These are phyloP conservation scores for Malus asiatica DNA, from an alignment of 306 rosid species.

Conservation along the genomic window DNA sequence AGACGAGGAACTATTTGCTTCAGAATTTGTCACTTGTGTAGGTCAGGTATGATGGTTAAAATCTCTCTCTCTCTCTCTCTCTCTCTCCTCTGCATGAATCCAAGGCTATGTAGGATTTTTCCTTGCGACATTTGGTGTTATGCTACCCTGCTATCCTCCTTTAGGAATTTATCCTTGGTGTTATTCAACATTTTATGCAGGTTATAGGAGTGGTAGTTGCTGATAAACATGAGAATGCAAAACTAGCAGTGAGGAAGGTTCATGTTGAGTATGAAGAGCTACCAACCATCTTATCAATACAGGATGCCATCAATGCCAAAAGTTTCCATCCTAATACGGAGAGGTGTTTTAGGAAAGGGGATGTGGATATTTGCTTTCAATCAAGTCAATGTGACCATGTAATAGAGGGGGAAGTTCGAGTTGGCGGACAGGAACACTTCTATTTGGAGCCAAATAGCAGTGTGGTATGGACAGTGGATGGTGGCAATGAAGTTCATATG, in stretches of 20 bases:
- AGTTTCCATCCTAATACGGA: constrained; percentile 76
- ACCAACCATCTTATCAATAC: constrained; percentile 71
- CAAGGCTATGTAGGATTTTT: not conserved
- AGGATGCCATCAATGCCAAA: constrained; percentile 71
- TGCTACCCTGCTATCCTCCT: not conserved
- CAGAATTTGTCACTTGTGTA: constrained; percentile 71
- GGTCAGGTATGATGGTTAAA: constrained; percentile 70
- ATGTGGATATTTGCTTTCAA: constrained; percentile 72
- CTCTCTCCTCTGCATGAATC: not conserved
- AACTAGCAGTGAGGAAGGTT: constrained; percentile 65
- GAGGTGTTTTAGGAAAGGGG: constrained; percentile 62
- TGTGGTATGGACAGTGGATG: constrained; percentile 79
- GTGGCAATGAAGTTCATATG: constrained; percentile 96
- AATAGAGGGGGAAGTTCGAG: constrained; percentile 76
- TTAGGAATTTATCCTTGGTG: not conserved
- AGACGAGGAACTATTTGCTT: constrained; percentile 86
- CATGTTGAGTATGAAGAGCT: constrained; percentile 72
- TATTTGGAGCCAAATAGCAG: constrained; percentile 86
- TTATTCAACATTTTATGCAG: constrained; percentile 33
- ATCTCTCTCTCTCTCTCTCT: not conserved
- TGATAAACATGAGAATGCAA: constrained; percentile 93
- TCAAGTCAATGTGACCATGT: constrained; percentile 71
- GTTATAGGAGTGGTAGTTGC: constrained; percentile 88
- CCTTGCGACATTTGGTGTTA: not conserved
- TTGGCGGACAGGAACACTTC: constrained; percentile 98